Percentiles rank a stretch among this genome's conserved stretches.
phyloP scores from a whole-genome alignment of 2,329 filamentous ascomycete species.

The Rhynchosporium secalis region DNA sequence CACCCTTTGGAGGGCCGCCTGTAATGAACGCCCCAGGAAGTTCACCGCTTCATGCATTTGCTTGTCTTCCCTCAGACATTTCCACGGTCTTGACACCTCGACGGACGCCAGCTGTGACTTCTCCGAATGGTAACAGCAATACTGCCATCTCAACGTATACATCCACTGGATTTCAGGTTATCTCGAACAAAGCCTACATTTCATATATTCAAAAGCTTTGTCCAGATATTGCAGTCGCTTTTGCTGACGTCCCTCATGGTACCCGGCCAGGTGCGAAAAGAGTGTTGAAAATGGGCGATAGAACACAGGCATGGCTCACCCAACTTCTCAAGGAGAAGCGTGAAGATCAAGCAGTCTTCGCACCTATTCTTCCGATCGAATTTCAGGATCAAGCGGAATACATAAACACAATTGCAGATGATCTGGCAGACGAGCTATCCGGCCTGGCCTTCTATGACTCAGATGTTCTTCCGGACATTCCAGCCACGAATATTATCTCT shows the following conservation, averaged over 20 bases:
- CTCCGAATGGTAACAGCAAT: constrained; percentile 70
- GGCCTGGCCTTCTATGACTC: constrained; percentile 79
- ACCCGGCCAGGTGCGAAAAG: constrained; percentile 66
- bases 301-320: constrained; percentile 80
- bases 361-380: constrained; percentile 72
- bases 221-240: constrained; percentile 77
- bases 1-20: constrained; percentile 48
- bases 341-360: constrained; percentile 51
- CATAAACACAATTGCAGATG: constrained; percentile 67
- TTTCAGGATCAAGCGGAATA: constrained; percentile 78
- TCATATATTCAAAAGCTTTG: constrained; percentile 62
- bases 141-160: constrained; percentile 76
- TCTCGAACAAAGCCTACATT: constrained; percentile 70
- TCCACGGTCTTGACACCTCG: constrained; percentile 75
- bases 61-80: constrained; percentile 64
- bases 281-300: constrained; percentile 78
- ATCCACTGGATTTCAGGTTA: constrained; percentile 76
- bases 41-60: constrained; percentile 71
- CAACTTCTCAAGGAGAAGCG: constrained; percentile 55
- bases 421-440: constrained; percentile 59
- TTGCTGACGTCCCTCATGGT: constrained; percentile 70
- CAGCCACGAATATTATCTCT: constrained; percentile 53
- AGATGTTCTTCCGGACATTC: constrained; percentile 66
- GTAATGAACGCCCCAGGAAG: constrained; percentile 46
- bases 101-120: constrained; percentile 71